Evolutionary conservation across 1,284 basidiomycete species (phyloP).

Genomic region (Marasmius sp.): DNA sequence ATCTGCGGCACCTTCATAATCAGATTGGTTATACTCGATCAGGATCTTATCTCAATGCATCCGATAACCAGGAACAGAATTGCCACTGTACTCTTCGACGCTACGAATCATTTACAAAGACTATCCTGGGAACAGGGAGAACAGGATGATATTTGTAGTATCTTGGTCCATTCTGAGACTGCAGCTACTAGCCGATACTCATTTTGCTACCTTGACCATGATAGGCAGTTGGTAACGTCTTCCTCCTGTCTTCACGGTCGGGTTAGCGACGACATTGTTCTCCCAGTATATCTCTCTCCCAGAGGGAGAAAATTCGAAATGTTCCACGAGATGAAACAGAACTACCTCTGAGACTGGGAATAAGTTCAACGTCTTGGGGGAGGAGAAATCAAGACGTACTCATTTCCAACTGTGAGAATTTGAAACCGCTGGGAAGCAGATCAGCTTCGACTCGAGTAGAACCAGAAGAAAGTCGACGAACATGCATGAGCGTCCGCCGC

Average conservation of each 20-base stretch:
- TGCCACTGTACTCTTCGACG: no score
- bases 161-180: no score
- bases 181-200: no score
- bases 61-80: no score
- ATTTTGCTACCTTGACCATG: no score
- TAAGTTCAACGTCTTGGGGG: neutral
- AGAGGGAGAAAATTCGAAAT: neutral
- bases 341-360: neutral
- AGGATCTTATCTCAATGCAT: no score
- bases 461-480: conserved; percentile 2
- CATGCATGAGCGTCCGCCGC: conserved; percentile 30
- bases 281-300: neutral
- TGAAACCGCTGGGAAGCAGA: conserved; percentile 25
- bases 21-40: no score
- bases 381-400: conserved; percentile 21
- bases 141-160: no score
- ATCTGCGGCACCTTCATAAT: no score
- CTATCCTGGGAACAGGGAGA: no score
- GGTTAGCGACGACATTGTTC: neutral
- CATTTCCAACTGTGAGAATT: conserved; percentile 33
- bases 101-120: no score
- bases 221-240: no score
- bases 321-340: neutral
- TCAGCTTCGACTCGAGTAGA: neutral
- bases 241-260: neutral